phyloP scores from a whole-genome alignment of 495 filamentous ascomycete genomes.

The Physcia stellaris region DNA sequence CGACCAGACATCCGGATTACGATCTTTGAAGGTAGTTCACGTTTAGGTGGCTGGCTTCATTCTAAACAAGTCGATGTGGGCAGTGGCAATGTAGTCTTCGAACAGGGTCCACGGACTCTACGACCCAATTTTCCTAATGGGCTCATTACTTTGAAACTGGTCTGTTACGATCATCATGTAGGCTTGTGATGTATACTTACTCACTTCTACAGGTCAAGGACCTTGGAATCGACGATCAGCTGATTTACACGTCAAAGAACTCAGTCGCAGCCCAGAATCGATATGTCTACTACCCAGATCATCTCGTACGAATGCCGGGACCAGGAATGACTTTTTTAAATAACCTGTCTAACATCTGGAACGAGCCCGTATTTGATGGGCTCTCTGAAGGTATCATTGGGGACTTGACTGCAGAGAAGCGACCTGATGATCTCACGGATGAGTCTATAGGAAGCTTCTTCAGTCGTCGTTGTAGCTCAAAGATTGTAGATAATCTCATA shows the following conservation, averaged over 20 bases:
- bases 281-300: constrained; percentile 90
- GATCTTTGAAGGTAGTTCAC: constrained; percentile 56
- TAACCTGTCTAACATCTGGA: constrained; percentile 23
- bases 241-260: constrained; percentile 40
- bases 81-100: constrained; percentile 53
- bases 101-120: constrained; percentile 75
- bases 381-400: constrained; percentile 24
- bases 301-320: constrained; percentile 57
- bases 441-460: constrained; percentile 64
- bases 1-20: constrained; percentile 51
- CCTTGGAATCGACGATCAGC: constrained; percentile 45
- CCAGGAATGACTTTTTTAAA: constrained; percentile 18
- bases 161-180: constrained; percentile 24
- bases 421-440: constrained; percentile 31
- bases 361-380: constrained; percentile 52
- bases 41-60: constrained; percentile 75
- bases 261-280: constrained; percentile 44
- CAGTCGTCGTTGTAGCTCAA: constrained; percentile 35
- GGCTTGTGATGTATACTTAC: background rate
- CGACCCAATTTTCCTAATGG: constrained; percentile 35
- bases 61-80: constrained; percentile 51
- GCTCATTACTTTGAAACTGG: constrained; percentile 41
- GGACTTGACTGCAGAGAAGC: constrained; percentile 24
- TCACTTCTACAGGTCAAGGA: constrained; percentile 39
- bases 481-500: constrained; percentile 57